Conservation (phyloP, 768 basidiomycete genomes). For the Sporobolomyces pararoseus region DNA sequence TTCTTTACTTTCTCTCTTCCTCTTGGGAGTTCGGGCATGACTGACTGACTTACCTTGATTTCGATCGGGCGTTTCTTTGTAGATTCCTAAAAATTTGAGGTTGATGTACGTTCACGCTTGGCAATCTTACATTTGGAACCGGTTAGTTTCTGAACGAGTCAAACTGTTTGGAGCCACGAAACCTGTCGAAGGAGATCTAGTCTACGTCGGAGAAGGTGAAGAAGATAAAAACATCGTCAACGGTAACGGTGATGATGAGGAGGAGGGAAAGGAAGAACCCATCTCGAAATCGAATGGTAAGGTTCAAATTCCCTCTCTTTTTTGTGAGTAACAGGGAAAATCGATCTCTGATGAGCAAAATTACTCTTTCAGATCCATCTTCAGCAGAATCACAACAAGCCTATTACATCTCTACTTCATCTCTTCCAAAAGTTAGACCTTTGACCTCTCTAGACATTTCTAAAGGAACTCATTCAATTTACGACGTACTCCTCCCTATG, state of each 20-base stretch:
- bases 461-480: constrained; percentile 68
- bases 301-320: constrained; percentile 36
- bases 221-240: constrained; percentile 30
- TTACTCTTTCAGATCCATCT: not conserved
- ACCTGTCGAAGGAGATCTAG: constrained; percentile 84
- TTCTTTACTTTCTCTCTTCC: constrained; percentile 44
- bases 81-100: constrained; percentile 93
- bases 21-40: too few relatives aligned
- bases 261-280: constrained; percentile 36
- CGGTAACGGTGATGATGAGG: constrained; percentile 34
- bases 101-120: constrained; percentile 99
- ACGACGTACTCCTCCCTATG: constrained; percentile 95
- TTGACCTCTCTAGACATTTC: constrained; percentile 71
- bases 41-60: too few relatives aligned
- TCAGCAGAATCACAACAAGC: constrained; percentile 27
- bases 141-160: constrained; percentile 90
- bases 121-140: constrained; percentile 98
- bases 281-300: constrained; percentile 45
- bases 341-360: too few relatives aligned
- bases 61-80: constrained; percentile 5
- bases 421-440: constrained; percentile 60
- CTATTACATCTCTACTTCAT: constrained; percentile 29
- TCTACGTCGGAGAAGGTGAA: constrained; percentile 53
- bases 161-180: constrained; percentile 67
- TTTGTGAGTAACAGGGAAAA: too few relatives aligned